Evolutionary conservation across 176 grass and related monocot species (phyloP).

Genomic region (Calamus simplicifolius): DNA sequence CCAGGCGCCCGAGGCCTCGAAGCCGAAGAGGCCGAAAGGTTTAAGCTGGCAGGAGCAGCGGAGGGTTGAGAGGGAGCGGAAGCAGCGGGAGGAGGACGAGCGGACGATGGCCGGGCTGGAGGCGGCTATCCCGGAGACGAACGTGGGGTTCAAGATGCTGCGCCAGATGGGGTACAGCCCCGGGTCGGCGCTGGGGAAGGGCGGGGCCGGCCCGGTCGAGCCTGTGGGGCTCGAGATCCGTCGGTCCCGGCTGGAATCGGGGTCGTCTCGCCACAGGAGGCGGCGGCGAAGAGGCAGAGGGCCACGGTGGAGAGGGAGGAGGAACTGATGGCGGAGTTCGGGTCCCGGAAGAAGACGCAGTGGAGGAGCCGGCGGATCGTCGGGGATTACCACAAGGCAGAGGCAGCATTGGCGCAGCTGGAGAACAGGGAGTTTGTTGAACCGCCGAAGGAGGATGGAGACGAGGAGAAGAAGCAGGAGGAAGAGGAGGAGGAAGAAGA

Average conservation of each 20-base stretch:
- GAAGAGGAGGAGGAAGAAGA: conserved; percentile 65
- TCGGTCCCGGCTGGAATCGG: conserved; percentile 58
- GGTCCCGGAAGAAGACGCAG: conserved; percentile 54
- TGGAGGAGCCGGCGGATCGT: conserved; percentile 53
- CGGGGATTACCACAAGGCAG: conserved; percentile 58
- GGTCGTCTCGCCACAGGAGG: conserved; percentile 16
- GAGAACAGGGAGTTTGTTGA: conserved; percentile 49
- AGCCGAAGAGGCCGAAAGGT: conserved; percentile 40
- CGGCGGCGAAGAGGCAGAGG: conserved; percentile 22
- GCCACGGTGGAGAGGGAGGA: conserved; percentile 34
- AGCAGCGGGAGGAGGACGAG: conserved; percentile 71
- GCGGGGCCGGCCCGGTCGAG: conserved; percentile 29
- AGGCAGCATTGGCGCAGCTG: conserved; percentile 57
- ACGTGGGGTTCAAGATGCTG: conserved; percentile 83
- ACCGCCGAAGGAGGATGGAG: conserved; percentile 4
- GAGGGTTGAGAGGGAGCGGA: conserved; percentile 42
- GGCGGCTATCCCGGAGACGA: conserved; percentile 70
- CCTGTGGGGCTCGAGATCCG: conserved; percentile 71
- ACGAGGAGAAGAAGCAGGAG: conserved; percentile 20
- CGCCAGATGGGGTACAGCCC: conserved; percentile 70
- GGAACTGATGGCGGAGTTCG: conserved; percentile 57
- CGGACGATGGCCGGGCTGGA: conserved; percentile 41
- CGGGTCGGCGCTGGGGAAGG: conserved; percentile 22
- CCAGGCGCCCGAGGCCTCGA: conserved; percentile 15
- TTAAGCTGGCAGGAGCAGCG: conserved; percentile 55